Percentiles rank a stretch among this genome's conserved stretches.
These are phyloP conservation scores for Saccharomycopsis crataegensis DNA, from an alignment of 1,139 yeast genomes.

Conservation along the genomic window DNA sequence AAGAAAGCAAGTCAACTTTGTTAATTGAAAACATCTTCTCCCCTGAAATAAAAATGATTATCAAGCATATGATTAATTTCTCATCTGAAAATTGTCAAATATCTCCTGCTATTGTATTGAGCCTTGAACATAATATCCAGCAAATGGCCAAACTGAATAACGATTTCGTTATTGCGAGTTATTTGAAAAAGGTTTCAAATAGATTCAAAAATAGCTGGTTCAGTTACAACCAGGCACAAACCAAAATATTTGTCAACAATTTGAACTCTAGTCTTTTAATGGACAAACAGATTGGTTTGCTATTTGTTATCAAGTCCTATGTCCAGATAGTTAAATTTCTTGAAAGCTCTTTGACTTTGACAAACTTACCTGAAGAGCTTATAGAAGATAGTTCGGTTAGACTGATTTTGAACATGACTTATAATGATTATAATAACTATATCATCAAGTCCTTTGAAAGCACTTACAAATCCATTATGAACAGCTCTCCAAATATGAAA, in stretches of 20 bases:
- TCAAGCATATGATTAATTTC: conserved; percentile 21
- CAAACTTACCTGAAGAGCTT: conserved; percentile 1
- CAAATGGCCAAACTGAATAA: conserved; percentile 6
- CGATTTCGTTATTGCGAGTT: conserved; percentile 12
- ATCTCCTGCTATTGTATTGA: conserved; percentile 12
- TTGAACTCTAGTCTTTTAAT: conserved; percentile 10
- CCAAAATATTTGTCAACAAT: conserved; percentile 11
- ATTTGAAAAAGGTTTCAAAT: conserved; percentile 10
- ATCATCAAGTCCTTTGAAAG: conserved; percentile 7
- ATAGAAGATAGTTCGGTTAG: conserved; percentile 9
- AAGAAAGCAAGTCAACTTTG: neutral
- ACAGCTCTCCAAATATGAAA: neutral
- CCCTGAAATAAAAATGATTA: conserved; percentile 22
- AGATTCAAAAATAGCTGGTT: conserved; percentile 13
- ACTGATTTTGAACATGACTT: conserved; percentile 14
- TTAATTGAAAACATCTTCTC: conserved; percentile 27
- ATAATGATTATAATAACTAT: conserved; percentile 14
- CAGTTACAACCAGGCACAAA: conserved; percentile 16
- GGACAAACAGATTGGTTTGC: conserved; percentile 8
- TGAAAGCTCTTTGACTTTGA: conserved; percentile 11
- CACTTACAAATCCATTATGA: neutral
- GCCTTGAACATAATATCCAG: conserved; percentile 10
- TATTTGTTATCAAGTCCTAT: conserved; percentile 16
- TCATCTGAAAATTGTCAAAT: conserved; percentile 8
- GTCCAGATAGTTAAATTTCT: conserved; percentile 17